These are phyloP conservation scores for Aspergillus olivimuriae DNA, from an alignment of 495 filamentous ascomycete genomes.

Conservation along the genomic window DNA sequence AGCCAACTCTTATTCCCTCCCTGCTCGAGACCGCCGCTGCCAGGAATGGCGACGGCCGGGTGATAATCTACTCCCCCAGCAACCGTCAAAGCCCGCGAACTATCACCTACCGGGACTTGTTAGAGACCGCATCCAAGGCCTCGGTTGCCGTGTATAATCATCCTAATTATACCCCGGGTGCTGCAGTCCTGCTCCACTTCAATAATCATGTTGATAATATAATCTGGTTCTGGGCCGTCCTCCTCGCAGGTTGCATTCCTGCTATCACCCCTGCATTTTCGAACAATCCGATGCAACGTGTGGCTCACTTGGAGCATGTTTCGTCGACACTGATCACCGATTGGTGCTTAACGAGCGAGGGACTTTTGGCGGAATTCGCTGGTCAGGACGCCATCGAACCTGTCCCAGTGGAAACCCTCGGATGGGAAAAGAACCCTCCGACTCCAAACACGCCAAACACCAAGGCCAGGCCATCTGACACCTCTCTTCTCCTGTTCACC, in stretches of 20 bases:
- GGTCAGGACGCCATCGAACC: conserved; percentile 1
- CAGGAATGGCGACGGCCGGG: too few relatives aligned
- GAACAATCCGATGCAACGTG: conserved; percentile 20
- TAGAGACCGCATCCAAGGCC: too few relatives aligned
- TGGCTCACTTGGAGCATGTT: conserved; percentile 25
- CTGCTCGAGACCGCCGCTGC: too few relatives aligned
- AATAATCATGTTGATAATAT: conserved; percentile 5
- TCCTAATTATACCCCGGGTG: background rate
- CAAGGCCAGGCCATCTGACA: background rate
- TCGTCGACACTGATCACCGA: conserved; percentile 7
- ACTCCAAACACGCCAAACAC: background rate
- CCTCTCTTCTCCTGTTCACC: conserved; percentile 42
- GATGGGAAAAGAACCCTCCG: background rate
- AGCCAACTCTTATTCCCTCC: too few relatives aligned
- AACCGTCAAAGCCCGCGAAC: too few relatives aligned
- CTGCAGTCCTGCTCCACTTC: conserved; percentile 2
- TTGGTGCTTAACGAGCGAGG: conserved; percentile 8
- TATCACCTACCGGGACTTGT: too few relatives aligned
- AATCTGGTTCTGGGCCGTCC: conserved; percentile 36
- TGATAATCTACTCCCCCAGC: too few relatives aligned
- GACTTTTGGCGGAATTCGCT: conserved; percentile 1
- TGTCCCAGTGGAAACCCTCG: background rate
- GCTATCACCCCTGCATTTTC: conserved; percentile 31
- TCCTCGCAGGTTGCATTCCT: conserved; percentile 28
- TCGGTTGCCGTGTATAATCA: too few relatives aligned